A percentile compares a stretch with the other conserved stretches of the same genome.
phyloP scores from a whole-genome alignment of 1,139 yeast species.

The Saccharomycopsis phalli region DNA sequence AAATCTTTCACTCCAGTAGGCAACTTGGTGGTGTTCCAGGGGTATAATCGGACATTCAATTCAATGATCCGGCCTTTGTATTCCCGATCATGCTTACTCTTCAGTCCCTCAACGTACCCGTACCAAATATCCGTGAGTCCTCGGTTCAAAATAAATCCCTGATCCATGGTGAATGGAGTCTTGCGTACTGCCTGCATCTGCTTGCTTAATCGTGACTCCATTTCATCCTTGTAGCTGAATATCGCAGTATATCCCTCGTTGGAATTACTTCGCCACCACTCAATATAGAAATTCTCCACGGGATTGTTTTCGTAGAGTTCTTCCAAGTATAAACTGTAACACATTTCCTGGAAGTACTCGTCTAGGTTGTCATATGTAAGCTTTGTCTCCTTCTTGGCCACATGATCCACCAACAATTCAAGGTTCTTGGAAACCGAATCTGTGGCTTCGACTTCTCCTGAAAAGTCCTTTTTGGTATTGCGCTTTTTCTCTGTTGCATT shows the following conservation, averaged over 20 bases:
- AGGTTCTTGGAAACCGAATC: constrained; percentile 17
- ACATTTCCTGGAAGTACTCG: constrained; percentile 50
- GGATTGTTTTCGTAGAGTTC: constrained; percentile 41
- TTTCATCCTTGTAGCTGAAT: constrained; percentile 28
- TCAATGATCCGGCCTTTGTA: constrained; percentile 29
- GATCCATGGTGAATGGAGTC: constrained; percentile 40
- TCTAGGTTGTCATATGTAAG: constrained; percentile 41
- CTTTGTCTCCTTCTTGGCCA: constrained; percentile 30
- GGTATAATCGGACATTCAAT: constrained; percentile 42
- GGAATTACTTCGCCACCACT: constrained; percentile 43
- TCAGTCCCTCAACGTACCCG: constrained; percentile 34
- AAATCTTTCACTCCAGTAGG: constrained; percentile 31
- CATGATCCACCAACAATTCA: constrained; percentile 17
- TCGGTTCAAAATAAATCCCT: constrained; percentile 40
- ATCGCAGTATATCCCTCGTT: constrained; percentile 32
- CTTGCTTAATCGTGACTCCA: constrained; percentile 16
- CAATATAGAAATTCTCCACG: constrained; percentile 40
- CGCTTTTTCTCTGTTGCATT: neutral
- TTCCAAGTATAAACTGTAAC: constrained; percentile 54
- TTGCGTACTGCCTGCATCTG: constrained; percentile 27
- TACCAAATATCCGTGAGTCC: constrained; percentile 38
- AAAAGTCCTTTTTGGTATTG: constrained; percentile 2
- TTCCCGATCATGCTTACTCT: constrained; percentile 25
- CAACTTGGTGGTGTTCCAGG: constrained; percentile 47
- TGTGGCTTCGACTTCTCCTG: constrained; percentile 12